phyloP scores from a whole-genome alignment of 768 basidiomycete species.

The Clitopilus passeckerianus region DNA sequence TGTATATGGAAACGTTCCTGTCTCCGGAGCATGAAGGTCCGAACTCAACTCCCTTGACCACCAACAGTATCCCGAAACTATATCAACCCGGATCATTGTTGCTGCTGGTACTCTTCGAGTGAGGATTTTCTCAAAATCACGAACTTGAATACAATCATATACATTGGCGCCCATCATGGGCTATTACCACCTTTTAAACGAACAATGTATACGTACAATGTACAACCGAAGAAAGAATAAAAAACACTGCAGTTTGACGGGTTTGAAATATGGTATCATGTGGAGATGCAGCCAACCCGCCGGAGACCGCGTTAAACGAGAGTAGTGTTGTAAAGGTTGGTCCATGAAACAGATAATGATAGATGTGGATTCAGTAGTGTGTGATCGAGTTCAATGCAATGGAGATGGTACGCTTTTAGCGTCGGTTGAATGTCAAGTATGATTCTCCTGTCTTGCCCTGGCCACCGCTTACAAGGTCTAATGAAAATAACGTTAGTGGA shows the following conservation, averaged over 20 bases:
- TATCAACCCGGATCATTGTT: not conserved
- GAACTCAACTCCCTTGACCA: not conserved
- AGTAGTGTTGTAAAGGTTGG: not conserved
- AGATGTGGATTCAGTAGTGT: not conserved
- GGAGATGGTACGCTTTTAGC: not conserved
- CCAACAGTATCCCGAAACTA: not conserved
- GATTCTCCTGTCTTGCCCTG: conserved; percentile 1
- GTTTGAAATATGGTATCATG: not conserved
- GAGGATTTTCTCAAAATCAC: not conserved
- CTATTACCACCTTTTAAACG: not conserved
- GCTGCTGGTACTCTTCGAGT: not conserved
- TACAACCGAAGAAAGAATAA: not conserved
- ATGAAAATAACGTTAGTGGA: not conserved
- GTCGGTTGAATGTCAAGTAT: not conserved
- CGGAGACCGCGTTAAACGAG: not conserved
- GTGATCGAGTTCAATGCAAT: not conserved
- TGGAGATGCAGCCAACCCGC: not conserved
- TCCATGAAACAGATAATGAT: not conserved
- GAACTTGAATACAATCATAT: not conserved
- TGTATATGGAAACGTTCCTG: not conserved
- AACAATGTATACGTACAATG: not conserved
- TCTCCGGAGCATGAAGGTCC: not conserved
- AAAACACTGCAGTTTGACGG: not conserved
- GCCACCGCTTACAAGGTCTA: not conserved
- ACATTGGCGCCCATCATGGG: not conserved